Percentiles rank a stretch among this genome's conserved stretches.
Conservation (phyloP, 768 basidiomycete species). For the Macrolepiota dolichaula region DNA sequence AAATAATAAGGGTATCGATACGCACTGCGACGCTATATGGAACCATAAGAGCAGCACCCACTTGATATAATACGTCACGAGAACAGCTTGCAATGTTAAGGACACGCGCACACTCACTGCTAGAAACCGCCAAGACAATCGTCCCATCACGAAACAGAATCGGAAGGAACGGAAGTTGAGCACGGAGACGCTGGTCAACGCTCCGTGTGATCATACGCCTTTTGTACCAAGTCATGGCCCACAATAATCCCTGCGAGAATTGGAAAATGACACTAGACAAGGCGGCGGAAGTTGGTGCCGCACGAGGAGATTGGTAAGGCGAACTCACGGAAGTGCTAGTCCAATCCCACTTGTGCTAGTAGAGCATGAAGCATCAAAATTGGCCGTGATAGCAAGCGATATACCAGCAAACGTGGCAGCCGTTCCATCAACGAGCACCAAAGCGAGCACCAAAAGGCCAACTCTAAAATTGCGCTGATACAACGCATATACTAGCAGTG, state of each 20-base stretch:
- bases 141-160: background rate
- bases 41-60: background rate
- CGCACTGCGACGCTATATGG: background rate
- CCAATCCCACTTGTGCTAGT: background rate
- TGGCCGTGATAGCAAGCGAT: background rate
- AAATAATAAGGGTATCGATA: background rate
- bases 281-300: background rate
- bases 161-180: background rate
- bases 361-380: background rate
- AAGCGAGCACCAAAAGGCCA: background rate
- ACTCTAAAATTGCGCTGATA: background rate
- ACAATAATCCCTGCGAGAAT: background rate
- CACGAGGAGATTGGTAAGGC: too few species aligned
- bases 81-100: background rate
- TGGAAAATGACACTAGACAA: background rate
- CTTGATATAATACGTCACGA: background rate
- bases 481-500: background rate
- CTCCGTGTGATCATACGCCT: background rate
- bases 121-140: background rate
- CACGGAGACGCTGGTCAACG: background rate
- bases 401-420: background rate
- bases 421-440: background rate
- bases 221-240: background rate
- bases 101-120: background rate
- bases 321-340: background rate